A percentile compares a stretch with the other conserved stretches of the same genome.
Evolutionary conservation across 1,284 basidiomycete genomes (phyloP).

Genomic region (Phylloporus sp.): DNA sequence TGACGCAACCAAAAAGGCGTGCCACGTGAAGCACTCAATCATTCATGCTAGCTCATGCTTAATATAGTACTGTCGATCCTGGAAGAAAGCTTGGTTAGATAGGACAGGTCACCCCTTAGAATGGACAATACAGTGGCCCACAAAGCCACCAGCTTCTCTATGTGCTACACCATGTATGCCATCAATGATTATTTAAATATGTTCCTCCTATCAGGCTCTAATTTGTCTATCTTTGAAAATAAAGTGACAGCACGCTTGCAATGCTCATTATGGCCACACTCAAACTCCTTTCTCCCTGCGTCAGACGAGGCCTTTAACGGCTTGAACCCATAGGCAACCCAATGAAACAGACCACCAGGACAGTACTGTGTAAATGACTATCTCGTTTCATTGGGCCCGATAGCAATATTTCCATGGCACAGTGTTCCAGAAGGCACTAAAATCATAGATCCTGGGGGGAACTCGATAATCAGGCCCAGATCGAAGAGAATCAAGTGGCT

Average conservation of each 20-base stretch:
- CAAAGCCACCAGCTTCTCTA: no score
- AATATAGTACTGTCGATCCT: no score
- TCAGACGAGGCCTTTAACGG: background rate
- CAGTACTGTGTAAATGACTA: background rate
- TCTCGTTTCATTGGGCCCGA: background rate
- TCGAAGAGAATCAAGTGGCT: background rate
- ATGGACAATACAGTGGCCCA: no score
- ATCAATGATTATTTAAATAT: no score
- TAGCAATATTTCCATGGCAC: background rate
- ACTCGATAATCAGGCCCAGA: background rate
- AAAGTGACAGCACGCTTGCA: background rate
- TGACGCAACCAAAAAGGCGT: no score
- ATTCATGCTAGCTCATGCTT: no score
- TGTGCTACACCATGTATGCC: no score
- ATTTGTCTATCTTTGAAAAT: background rate
- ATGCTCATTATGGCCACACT: background rate
- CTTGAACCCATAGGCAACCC: background rate
- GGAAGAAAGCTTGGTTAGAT: no score
- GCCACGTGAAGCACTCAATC: no score
- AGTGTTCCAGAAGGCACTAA: background rate
- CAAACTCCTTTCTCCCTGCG: background rate
- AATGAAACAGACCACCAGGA: background rate
- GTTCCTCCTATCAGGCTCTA: background rate
- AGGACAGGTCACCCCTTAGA: no score
- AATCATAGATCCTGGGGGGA: background rate